These are phyloP conservation scores for Fagopyrum tataricum DNA, from an alignment of 148 eudicot species.

Conservation along the genomic window DNA sequence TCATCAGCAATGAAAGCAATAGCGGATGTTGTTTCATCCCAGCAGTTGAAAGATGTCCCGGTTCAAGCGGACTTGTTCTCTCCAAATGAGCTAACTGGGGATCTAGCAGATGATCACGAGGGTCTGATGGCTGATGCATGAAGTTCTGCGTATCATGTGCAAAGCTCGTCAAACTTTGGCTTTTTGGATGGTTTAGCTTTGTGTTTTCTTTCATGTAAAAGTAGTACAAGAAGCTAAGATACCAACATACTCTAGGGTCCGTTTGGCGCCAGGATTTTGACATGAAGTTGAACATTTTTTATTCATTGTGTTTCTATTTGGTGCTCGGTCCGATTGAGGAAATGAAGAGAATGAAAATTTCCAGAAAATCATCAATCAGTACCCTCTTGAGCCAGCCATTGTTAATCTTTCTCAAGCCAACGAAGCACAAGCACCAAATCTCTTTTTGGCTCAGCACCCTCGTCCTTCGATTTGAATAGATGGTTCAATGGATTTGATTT, in stretches of 20 bases:
- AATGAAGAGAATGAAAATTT: too few species aligned
- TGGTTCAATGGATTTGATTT: too few species aligned
- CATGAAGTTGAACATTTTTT: too few species aligned
- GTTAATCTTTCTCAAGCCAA: too few species aligned
- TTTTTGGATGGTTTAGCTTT: neutral
- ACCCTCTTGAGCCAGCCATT: too few species aligned
- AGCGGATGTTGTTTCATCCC: slow-evolving; percentile 60
- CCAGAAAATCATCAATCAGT: too few species aligned
- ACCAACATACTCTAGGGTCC: neutral
- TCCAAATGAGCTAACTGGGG: slow-evolving; percentile 63
- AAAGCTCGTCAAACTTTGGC: neutral
- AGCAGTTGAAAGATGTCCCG: slow-evolving; percentile 60
- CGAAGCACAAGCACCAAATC: too few species aligned
- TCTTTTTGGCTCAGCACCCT: too few species aligned
- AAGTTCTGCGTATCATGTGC: neutral
- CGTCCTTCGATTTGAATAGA: too few species aligned
- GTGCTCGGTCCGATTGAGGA: too few species aligned
- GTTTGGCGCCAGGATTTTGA: too few species aligned
- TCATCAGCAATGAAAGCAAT: slow-evolving; percentile 60
- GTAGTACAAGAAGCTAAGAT: neutral
- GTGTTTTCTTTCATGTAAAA: neutral
- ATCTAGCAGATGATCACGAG: slow-evolving; percentile 19
- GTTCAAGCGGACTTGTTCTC: slow-evolving; percentile 61
- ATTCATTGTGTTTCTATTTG: too few species aligned
- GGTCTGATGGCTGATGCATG: slow-evolving; percentile 11